Conservation (phyloP, 139 green algal species). For the Picochlorum sp. region DNA sequence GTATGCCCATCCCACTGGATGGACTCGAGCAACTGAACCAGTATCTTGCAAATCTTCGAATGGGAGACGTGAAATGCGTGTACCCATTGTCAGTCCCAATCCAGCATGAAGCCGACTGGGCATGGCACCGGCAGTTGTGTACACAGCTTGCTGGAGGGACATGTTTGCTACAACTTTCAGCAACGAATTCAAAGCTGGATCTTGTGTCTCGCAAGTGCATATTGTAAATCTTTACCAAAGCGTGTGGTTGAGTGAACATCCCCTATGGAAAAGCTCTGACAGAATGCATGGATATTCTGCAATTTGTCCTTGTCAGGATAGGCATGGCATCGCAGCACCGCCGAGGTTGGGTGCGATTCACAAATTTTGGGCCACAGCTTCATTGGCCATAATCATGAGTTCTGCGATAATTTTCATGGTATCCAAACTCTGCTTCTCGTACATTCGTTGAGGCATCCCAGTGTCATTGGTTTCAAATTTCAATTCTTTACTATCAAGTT, state of each 20-base stretch:
- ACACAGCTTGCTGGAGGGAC: conserved; percentile 85
- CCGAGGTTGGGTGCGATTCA: conserved; percentile 48
- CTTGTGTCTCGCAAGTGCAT: conserved; percentile 11
- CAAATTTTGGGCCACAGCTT: conserved; percentile 69
- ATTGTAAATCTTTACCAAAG: conserved; percentile 40
- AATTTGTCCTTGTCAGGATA: conserved; percentile 53
- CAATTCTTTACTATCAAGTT: conserved; percentile 76
- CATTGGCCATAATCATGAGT: conserved; percentile 97
- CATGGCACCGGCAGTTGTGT: conserved; percentile 71
- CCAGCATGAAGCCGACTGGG: conserved; percentile 10
- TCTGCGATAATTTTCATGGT: conserved; percentile 92
- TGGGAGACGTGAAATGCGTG: conserved; percentile 79
- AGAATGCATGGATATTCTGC: conserved; percentile 31
- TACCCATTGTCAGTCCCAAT: conserved; percentile 35
- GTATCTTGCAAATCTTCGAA: conserved; percentile 79
- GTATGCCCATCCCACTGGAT: not conserved
- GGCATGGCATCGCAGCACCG: conserved; percentile 62
- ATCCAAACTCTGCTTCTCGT: conserved; percentile 33
- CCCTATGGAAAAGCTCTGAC: conserved; percentile 18
- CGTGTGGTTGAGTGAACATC: not conserved
- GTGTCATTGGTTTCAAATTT: conserved; percentile 65
- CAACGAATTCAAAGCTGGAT: not conserved
- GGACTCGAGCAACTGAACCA: conserved; percentile 50
- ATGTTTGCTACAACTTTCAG: conserved; percentile 44
- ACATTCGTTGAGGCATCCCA: conserved; percentile 49